These are phyloP conservation scores for Calamus simplicifolius DNA, from an alignment of 176 grass and related monocot genomes.

Conservation along the genomic window DNA sequence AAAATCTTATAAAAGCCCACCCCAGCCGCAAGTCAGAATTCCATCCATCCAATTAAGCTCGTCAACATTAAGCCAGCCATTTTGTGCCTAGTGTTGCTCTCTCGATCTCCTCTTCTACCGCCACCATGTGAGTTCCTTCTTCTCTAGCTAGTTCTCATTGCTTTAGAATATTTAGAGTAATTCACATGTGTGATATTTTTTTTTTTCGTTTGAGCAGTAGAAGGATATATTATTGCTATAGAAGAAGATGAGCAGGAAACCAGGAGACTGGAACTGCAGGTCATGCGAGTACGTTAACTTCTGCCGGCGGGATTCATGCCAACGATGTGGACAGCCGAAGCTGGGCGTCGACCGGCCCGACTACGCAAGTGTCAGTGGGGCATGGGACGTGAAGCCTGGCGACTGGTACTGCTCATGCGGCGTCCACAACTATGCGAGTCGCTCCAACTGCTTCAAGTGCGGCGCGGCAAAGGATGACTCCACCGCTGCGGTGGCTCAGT, in stretches of 20 bases:
- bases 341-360: constrained; percentile 14
- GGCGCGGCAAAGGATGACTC: constrained; percentile 42
- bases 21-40: constrained; percentile 23
- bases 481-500: constrained; percentile 27
- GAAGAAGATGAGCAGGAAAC: constrained; percentile 52
- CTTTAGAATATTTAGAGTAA: too few relatives aligned
- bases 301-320: constrained; percentile 80
- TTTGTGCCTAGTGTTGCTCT: too few relatives aligned
- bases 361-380: constrained; percentile 7
- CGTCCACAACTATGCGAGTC: constrained; percentile 93
- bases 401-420: constrained; percentile 98
- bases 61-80: too few relatives aligned
- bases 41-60: constrained; percentile 9
- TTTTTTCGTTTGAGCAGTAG: too few relatives aligned
- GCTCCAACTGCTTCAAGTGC: constrained; percentile 77
- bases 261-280: constrained; percentile 91
- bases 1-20: constrained; percentile 67
- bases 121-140: too few relatives aligned
- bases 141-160: too few relatives aligned
- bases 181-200: too few relatives aligned
- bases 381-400: constrained; percentile 30
- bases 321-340: constrained; percentile 45
- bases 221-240: background rate
- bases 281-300: constrained; percentile 88
- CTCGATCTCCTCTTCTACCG: too few relatives aligned